phyloP scores from a whole-genome alignment of 768 basidiomycete species.

The Thelephora aurantiotincta region DNA sequence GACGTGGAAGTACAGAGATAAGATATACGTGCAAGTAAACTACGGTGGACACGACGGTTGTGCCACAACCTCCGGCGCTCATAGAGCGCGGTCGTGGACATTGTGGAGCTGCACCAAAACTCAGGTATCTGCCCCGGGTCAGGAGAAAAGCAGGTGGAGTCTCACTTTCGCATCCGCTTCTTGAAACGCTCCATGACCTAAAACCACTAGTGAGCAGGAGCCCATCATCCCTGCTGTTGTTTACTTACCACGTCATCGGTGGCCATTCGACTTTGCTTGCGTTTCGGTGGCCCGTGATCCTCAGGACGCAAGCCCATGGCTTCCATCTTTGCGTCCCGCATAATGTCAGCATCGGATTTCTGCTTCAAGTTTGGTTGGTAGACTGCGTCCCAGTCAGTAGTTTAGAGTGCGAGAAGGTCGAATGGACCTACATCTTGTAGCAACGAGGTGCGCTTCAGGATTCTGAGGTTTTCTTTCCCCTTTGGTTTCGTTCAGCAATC shows the following conservation, averaged over 20 bases:
- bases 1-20: too few species aligned
- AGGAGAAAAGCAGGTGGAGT: background rate
- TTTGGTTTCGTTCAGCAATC: constrained; percentile 63
- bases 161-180: constrained; percentile 79
- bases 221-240: background rate
- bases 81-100: too few species aligned
- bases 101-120: too few species aligned
- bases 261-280: constrained; percentile 50
- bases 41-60: background rate
- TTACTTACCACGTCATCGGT: constrained; percentile 79
- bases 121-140: too few species aligned
- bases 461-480: constrained; percentile 36
- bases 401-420: background rate
- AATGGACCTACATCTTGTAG: constrained; percentile 62
- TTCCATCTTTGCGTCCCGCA: constrained; percentile 77
- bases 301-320: constrained; percentile 67
- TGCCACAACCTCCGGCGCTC: too few species aligned
- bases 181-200: constrained; percentile 96
- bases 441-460: constrained; percentile 77
- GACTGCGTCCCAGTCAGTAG: constrained; percentile 30
- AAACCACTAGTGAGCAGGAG: background rate
- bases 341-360: constrained; percentile 78
- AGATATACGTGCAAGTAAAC: background rate
- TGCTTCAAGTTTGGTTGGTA: constrained; percentile 72
- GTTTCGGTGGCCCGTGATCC: constrained; percentile 32